Evolutionary conservation across 768 basidiomycete genomes (phyloP).

Genomic region (Steccherinum ochraceum): DNA sequence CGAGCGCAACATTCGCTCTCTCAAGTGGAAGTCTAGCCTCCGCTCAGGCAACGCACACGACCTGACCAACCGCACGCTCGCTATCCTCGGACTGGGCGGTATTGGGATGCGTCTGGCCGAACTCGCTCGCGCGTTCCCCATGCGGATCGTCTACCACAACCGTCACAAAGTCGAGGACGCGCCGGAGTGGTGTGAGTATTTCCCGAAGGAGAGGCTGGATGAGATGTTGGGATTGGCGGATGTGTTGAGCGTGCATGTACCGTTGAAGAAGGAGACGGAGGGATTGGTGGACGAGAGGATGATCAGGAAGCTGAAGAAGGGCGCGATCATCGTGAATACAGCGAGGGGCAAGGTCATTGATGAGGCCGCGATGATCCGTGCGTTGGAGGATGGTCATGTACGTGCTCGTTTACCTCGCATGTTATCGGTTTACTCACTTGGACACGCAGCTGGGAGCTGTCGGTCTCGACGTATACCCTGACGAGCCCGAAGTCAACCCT

Average conservation of each 20-base stretch:
- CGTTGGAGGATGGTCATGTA: conserved; percentile 83
- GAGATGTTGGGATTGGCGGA: conserved; percentile 67
- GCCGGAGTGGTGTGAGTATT: conserved; percentile 74
- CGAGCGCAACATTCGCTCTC: conserved; percentile 48
- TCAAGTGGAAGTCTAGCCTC: conserved; percentile 54
- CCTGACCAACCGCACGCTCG: conserved; percentile 60
- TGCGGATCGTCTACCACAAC: conserved; percentile 82
- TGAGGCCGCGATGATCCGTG: conserved; percentile 79
- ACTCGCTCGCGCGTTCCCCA: conserved; percentile 73
- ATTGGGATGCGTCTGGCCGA: conserved; percentile 68
- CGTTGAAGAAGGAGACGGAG: conserved; percentile 66
- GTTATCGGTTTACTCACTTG: conserved; percentile 8
- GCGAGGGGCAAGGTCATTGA: conserved; percentile 86
- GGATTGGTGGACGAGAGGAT: conserved; percentile 68
- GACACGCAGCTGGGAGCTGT: conserved; percentile 60
- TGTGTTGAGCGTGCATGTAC: conserved; percentile 84
- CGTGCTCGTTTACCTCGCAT: conserved; percentile 24
- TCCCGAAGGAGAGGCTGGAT: conserved; percentile 47
- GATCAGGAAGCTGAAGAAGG: conserved; percentile 73
- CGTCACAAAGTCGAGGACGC: conserved; percentile 49
- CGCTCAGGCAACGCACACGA: conserved; percentile 49
- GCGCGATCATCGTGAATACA: conserved; percentile 76
- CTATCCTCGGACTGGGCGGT: conserved; percentile 72
- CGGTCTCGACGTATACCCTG: conserved; percentile 81
- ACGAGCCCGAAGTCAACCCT: conserved; percentile 78